phyloP scores from a whole-genome alignment of 202 grass and related monocot species.

The Saccharum hybrid region DNA sequence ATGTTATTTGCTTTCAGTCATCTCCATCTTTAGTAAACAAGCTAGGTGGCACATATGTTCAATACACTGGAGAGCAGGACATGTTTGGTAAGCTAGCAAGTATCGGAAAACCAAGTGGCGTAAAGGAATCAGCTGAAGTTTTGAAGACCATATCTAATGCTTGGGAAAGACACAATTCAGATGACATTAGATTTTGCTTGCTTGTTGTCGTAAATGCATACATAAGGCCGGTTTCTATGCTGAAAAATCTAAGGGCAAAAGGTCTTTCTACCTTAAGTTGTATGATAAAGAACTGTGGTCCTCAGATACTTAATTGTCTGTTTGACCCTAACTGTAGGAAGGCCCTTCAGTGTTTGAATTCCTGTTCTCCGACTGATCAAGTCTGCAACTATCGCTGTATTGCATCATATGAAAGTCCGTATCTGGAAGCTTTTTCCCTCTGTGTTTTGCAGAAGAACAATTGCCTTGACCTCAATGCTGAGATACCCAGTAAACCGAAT shows the following conservation, averaged over 20 bases:
- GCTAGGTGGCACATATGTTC: constrained; percentile 62
- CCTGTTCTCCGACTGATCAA: constrained; percentile 85
- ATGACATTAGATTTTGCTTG: constrained; percentile 94
- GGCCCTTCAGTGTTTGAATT: constrained; percentile 89
- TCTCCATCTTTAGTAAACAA: constrained; percentile 72
- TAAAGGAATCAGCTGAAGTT: constrained; percentile 59
- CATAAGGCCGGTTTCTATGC: constrained; percentile 69
- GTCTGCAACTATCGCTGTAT: constrained; percentile 96
- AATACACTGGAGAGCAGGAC: constrained; percentile 53
- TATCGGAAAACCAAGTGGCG: constrained; percentile 51
- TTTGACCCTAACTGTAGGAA: constrained; percentile 86
- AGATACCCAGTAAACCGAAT: constrained; percentile 70
- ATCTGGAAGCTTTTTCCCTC: constrained; percentile 86
- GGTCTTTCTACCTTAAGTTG: constrained; percentile 85
- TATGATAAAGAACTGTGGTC: constrained; percentile 84
- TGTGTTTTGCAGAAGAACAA: constrained; percentile 99
- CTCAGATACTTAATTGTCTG: constrained; percentile 86
- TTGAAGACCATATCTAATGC: constrained; percentile 78
- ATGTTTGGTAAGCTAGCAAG: constrained; percentile 58
- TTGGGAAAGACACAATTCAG: constrained; percentile 94
- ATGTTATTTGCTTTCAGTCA: constrained; percentile 90
- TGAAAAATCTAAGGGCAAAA: constrained; percentile 88
- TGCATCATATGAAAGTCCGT: constrained; percentile 81
- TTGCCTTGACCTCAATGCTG: constrained; percentile 84
- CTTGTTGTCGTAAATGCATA: constrained; percentile 83